Evolutionary conservation across 2,329 filamentous ascomycete genomes (phyloP).

Genomic region (Aspergillus eucalypticola): DNA sequence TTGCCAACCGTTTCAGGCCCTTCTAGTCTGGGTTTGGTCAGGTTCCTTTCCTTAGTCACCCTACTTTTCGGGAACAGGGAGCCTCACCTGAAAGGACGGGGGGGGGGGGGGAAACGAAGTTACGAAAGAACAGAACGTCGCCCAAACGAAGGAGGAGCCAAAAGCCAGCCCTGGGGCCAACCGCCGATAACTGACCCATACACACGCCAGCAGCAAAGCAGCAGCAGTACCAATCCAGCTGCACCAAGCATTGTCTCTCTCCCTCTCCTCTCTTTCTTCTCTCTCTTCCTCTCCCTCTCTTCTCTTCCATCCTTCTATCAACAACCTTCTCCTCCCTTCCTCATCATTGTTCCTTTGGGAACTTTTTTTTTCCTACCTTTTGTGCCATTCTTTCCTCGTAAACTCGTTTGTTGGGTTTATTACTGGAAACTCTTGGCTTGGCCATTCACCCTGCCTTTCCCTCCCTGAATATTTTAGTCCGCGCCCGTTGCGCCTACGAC

Average conservation of each 20-base stretch:
- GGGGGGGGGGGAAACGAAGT: neutral
- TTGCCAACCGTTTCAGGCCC: constrained; percentile 16
- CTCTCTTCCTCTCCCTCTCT: constrained; percentile 18
- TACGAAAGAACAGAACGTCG: neutral
- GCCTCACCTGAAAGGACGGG: constrained; percentile 13
- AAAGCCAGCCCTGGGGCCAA: constrained; percentile 14
- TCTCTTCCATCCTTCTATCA: constrained; percentile 10
- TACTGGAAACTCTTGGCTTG: constrained; percentile 4
- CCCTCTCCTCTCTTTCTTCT: constrained; percentile 15
- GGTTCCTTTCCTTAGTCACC: constrained; percentile 16
- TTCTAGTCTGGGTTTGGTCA: constrained; percentile 7
- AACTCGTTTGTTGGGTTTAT: constrained; percentile 12
- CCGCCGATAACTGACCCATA: constrained; percentile 26
- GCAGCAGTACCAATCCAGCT: neutral
- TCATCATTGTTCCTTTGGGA: constrained; percentile 20
- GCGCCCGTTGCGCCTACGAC: constrained; percentile 31
- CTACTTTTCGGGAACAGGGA: constrained; percentile 11
- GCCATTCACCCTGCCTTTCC: constrained; percentile 19
- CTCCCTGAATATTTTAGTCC: constrained; percentile 25
- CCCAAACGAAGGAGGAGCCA: constrained; percentile 10
- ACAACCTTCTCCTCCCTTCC: constrained; percentile 21
- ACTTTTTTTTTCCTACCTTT: constrained; percentile 8
- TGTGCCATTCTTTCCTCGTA: constrained; percentile 1
- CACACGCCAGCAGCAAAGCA: constrained; percentile 25
- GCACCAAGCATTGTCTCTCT: constrained; percentile 7